A percentile compares a stretch with the other conserved stretches of the same genome.
phyloP scores from a whole-genome alignment of 129 eudicot species.

The Chrysanthemum makinoi region DNA sequence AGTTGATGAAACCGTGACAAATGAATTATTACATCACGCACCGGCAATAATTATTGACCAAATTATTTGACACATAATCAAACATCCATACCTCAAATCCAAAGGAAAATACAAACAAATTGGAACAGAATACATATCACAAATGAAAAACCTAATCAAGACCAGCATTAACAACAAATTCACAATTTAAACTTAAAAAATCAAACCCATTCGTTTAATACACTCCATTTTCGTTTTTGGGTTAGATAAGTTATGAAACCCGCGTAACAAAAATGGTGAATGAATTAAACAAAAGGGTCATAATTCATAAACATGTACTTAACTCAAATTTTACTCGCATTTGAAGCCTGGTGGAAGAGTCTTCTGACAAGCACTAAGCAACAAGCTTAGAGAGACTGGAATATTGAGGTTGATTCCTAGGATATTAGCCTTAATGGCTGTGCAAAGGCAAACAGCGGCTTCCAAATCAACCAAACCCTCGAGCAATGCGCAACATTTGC shows the following conservation, averaged over 20 bases:
- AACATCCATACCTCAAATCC: conserved; percentile 22
- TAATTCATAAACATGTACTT: conserved; percentile 22
- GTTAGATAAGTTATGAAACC: neutral
- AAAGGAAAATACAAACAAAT: conserved; percentile 4
- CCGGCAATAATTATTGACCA: conserved; percentile 33
- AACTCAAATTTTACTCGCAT: conserved; percentile 29
- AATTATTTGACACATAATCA: conserved; percentile 27
- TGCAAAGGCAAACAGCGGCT: conserved; percentile 73
- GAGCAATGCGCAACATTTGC: conserved; percentile 54
- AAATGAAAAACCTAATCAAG: conserved; percentile 14
- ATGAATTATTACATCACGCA: conserved; percentile 32
- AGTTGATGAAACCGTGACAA: conserved; percentile 19
- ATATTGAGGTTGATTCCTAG: conserved; percentile 64
- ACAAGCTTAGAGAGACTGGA: conserved; percentile 56
- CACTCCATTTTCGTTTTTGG: conserved; percentile 20
- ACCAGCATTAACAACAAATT: conserved; percentile 18
- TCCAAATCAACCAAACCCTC: conserved; percentile 67
- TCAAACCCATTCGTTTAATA: conserved; percentile 1
- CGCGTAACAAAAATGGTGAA: conserved; percentile 11
- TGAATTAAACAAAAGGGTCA: conserved; percentile 10
- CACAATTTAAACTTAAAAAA: conserved; percentile 22
- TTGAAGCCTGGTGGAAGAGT: conserved; percentile 58
- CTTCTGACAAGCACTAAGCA: conserved; percentile 57
- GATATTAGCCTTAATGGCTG: conserved; percentile 65
- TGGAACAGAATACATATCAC: conserved; percentile 1